Conservation (phyloP, 2,329 filamentous ascomycete genomes). For the Ophiocordyceps camponoti-rufipedis region DNA sequence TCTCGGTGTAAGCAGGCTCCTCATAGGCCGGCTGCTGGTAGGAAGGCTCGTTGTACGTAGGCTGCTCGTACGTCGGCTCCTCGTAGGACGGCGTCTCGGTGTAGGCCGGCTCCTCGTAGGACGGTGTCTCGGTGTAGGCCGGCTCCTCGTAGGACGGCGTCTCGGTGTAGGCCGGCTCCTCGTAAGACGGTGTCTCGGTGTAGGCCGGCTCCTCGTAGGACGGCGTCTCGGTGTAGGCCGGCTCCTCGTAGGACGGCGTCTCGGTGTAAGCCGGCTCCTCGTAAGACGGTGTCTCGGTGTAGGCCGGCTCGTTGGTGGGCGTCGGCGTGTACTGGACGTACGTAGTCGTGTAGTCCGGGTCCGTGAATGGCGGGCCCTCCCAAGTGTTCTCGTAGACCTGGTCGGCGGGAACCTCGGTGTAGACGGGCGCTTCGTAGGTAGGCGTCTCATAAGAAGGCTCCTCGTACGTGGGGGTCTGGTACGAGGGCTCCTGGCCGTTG, state of each 20-base stretch:
- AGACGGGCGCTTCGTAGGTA: background rate
- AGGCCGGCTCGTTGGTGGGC: background rate
- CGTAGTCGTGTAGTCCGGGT: too few species aligned
- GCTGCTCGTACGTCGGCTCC: background rate
- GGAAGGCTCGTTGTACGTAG: background rate
- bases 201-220: background rate
- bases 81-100: background rate
- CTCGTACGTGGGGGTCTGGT: background rate
- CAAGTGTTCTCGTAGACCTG: background rate
- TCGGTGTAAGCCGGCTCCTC: background rate
- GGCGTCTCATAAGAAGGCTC: background rate
- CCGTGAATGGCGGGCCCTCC: too few species aligned
- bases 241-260: background rate
- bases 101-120: background rate
- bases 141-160: too few species aligned
- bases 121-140: too few species aligned
- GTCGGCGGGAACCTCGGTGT: background rate
- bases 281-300: background rate
- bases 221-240: background rate
- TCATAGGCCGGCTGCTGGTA: background rate
- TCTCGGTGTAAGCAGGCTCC: background rate
- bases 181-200: background rate
- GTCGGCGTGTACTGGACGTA: too few species aligned
- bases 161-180: background rate
- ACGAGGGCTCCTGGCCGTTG: background rate